Evolutionary conservation across 202 grass and related monocot genomes (phyloP).

Genomic region (Eragrostis tef): DNA sequence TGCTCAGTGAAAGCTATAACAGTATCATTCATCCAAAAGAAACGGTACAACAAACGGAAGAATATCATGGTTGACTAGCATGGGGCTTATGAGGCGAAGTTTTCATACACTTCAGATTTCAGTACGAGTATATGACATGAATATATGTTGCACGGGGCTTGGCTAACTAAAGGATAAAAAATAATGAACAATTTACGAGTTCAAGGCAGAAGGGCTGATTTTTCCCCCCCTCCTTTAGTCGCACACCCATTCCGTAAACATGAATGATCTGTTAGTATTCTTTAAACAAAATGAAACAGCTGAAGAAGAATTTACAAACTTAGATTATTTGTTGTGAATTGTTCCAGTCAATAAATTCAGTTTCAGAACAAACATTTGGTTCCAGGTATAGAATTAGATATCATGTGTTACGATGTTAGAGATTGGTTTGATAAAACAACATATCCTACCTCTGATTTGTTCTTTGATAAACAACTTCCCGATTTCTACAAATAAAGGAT

Average conservation of each 20-base stretch:
- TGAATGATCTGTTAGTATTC: not conserved
- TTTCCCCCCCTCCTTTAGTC: no score
- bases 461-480: constrained; percentile 69
- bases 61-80: not conserved
- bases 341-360: not conserved
- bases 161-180: not conserved
- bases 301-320: not conserved
- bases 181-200: not conserved
- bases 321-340: constrained; percentile 2
- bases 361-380: constrained; percentile 16
- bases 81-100: not conserved
- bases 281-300: not conserved
- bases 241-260: not conserved
- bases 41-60: not conserved
- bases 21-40: constrained; percentile 8
- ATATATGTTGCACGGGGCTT: not conserved
- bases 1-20: not conserved
- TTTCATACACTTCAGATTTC: constrained; percentile 14
- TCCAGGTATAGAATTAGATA: constrained; percentile 12
- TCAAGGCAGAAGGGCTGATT: not conserved
- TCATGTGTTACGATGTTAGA: not conserved
- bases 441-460: constrained; percentile 65
- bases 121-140: not conserved
- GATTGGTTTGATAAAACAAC: constrained; percentile 23
- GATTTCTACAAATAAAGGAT: constrained; percentile 68